Evolutionary conservation across 148 eudicot genomes (phyloP).

Genomic region (Fagopyrum esculentum): DNA sequence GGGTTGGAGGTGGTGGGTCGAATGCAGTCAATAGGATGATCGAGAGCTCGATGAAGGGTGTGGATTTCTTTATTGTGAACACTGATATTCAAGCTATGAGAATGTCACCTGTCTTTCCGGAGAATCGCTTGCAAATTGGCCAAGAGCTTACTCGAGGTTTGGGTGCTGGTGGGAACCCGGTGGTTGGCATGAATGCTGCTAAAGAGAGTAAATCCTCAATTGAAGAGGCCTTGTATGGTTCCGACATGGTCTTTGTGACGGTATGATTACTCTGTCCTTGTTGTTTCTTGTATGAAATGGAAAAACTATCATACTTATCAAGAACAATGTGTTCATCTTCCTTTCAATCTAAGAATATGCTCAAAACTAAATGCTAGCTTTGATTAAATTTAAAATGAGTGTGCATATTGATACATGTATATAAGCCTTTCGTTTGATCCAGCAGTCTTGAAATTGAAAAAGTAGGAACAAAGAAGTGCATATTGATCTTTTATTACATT

Average conservation of each 20-base stretch:
- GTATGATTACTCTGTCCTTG: constrained; percentile 33
- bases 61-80: constrained; percentile 95
- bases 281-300: not conserved
- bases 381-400: not conserved
- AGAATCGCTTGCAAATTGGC: constrained; percentile 90
- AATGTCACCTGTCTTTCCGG: constrained; percentile 82
- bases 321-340: too few species aligned
- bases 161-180: constrained; percentile 99
- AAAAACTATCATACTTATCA: not conserved
- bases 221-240: constrained; percentile 84
- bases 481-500: not conserved
- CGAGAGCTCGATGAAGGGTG: constrained; percentile 90
- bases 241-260: constrained; percentile 98
- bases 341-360: not conserved
- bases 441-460: not conserved
- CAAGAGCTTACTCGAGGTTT: constrained; percentile 93
- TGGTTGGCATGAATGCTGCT: constrained; percentile 90
- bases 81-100: constrained; percentile 96
- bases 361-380: not conserved
- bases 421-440: not conserved
- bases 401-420: not conserved
- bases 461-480: not conserved
- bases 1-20: constrained; percentile 99
- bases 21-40: constrained; percentile 98
- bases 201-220: constrained; percentile 77